These are phyloP conservation scores for Termitomyces bulborhizus DNA, from an alignment of 768 basidiomycete species.

Conservation along the genomic window DNA sequence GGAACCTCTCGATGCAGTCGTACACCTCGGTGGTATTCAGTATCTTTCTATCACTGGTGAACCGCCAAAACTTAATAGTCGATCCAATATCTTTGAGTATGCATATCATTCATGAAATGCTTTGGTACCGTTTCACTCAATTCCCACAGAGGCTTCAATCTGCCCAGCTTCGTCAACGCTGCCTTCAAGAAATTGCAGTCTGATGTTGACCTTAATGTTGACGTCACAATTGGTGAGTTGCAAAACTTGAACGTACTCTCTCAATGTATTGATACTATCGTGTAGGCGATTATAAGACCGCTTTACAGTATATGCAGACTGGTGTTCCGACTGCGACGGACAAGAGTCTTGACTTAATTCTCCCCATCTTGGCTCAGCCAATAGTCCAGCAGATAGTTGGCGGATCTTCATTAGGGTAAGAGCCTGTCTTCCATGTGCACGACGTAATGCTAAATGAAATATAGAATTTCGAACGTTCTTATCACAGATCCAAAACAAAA, in stretches of 20 bases:
- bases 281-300: conserved; percentile 57
- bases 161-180: conserved; percentile 54
- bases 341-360: conserved; percentile 50
- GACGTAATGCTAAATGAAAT: background rate
- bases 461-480: conserved; percentile 52
- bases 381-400: conserved; percentile 70
- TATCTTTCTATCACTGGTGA: conserved; percentile 41
- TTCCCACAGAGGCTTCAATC: conserved; percentile 46
- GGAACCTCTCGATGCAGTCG: conserved; percentile 59
- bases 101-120: conserved; percentile 11
- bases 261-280: background rate
- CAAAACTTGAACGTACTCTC: background rate
- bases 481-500: conserved; percentile 52
- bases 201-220: conserved; percentile 51
- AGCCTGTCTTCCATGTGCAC: background rate
- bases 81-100: conserved; percentile 50
- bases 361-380: conserved; percentile 65
- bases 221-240: conserved; percentile 48
- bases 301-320: conserved; percentile 53
- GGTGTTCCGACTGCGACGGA: conserved; percentile 56
- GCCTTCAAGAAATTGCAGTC: conserved; percentile 63
- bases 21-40: conserved; percentile 58
- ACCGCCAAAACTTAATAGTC: conserved; percentile 22
- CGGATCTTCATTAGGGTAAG: conserved; percentile 48
- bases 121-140: background rate